Evolutionary conservation across 371 early-diverging fungal species (phyloP), one percentile per base, ranked within the genome.

Genomic region (Mortierella sp.): DNA sequence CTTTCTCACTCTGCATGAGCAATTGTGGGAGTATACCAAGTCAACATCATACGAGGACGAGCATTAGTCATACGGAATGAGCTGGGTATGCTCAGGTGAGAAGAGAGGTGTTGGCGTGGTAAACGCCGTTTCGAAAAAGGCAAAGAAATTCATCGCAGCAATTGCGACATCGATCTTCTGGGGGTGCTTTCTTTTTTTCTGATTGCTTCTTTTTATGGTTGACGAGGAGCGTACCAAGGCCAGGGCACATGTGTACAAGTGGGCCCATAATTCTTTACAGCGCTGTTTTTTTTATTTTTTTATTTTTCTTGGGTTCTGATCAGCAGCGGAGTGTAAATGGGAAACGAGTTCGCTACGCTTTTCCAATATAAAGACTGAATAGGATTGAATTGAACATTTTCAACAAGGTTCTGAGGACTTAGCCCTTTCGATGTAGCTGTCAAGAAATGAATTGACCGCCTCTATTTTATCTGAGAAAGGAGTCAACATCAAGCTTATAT

Each of bases 381-480:
- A 67, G 22, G 2, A 36, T 32, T 33, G 43, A 48, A 67, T 67
- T 67, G 33, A 67, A 22, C 36, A 36, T 40, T 7, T 13, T 50
- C n/a, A 55, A 28, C 15, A 55, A 45, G 33, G 24, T 58, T 66
- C 6, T 40, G 32, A n/a, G 10, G 55, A 66, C 67, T 66, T 66
- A 52, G 67, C 67, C 60, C 67, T 15, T 53, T 38, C 13, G 32
- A 28, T 22, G 43, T 8, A 19, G 19, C 6, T 63, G 21, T 19
- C 11, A n/a, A 32, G 13, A 10, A 66, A 11, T 66, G 67, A 66
- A 66, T 66, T 58, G 45, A 21, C 13, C 3, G 16, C 4, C 1
- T n/a, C 16, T 67, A 67, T 67, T 67, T 28, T 47, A 58, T 59
- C 67, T 59, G 67, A 67, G 67, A 67, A 67, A 67, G 67, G 67